A percentile compares a stretch with the other conserved stretches of the same genome.
Evolutionary conservation across 805 yeast species (phyloP).

Genomic region (Jamesozyma rosinii): DNA sequence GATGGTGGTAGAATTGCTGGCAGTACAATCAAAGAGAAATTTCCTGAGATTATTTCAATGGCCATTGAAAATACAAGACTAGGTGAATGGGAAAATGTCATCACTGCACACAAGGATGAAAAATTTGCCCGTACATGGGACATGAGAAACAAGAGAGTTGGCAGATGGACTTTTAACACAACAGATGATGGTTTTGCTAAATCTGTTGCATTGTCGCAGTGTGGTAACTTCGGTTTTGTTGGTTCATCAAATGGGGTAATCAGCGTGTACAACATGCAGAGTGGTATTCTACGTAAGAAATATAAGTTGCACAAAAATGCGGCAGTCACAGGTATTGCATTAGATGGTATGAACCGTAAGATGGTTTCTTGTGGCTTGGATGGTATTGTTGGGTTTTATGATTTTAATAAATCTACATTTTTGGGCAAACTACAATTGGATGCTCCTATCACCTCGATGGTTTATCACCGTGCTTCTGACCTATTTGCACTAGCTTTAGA

Average conservation of each 20-base stretch:
- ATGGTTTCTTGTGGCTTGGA: slow-evolving; percentile 85
- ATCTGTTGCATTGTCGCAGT: slow-evolving; percentile 70
- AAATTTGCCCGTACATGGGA: slow-evolving; percentile 87
- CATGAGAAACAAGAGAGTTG: slow-evolving; percentile 67
- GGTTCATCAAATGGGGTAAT: slow-evolving; percentile 85
- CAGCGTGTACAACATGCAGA: slow-evolving; percentile 80
- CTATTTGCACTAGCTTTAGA: slow-evolving; percentile 79
- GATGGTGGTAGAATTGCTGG: slow-evolving; percentile 51
- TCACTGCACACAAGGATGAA: slow-evolving; percentile 83
- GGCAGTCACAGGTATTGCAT: slow-evolving; percentile 80
- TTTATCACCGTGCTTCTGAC: slow-evolving; percentile 75
- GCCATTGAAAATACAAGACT: slow-evolving; percentile 67
- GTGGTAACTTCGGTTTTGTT: slow-evolving; percentile 91
- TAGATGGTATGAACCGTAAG: slow-evolving; percentile 83
- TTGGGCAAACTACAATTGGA: slow-evolving; percentile 59
- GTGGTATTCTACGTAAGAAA: slow-evolving; percentile 71
- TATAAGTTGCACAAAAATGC: slow-evolving; percentile 65
- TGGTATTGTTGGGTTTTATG: slow-evolving; percentile 79
- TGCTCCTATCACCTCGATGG: slow-evolving; percentile 69
- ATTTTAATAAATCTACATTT: slow-evolving; percentile 62
- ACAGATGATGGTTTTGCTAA: slow-evolving; percentile 72
- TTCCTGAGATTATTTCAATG: slow-evolving; percentile 64
- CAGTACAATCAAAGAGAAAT: slow-evolving; percentile 52
- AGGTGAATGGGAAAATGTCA: slow-evolving; percentile 87
- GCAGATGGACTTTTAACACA: slow-evolving; percentile 60